These are phyloP conservation scores for Botrytis fabae DNA, from an alignment of 2,329 filamentous ascomycete genomes.

Conservation along the genomic window DNA sequence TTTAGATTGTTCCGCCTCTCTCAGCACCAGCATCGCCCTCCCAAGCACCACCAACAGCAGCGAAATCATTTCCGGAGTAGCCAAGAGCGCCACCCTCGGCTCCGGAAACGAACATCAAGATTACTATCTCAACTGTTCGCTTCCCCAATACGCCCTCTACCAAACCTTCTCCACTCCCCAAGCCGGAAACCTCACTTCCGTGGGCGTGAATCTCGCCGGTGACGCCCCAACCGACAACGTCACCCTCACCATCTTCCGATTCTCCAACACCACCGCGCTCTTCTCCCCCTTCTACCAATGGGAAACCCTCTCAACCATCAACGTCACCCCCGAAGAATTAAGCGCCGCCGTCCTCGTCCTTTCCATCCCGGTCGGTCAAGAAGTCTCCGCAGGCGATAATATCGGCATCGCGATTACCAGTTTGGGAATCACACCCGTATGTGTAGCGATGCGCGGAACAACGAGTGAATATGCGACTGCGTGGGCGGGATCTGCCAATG, in stretches of 20 bases:
- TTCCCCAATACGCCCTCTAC: conserved; percentile 31
- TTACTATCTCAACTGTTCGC: conserved; percentile 27
- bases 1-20: not conserved
- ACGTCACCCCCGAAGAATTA: conserved; percentile 19
- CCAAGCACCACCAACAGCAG: not conserved
- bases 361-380: conserved; percentile 21
- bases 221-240: conserved; percentile 25
- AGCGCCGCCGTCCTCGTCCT: conserved; percentile 25
- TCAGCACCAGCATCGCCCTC: conserved; percentile 14
- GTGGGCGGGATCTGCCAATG: conserved; percentile 5
- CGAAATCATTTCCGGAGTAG: not conserved
- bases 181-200: conserved; percentile 26
- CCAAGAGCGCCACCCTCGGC: conserved; percentile 15
- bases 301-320: conserved; percentile 30
- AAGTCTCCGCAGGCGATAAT: conserved; percentile 28
- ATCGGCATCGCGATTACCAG: conserved; percentile 31
- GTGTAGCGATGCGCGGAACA: conserved; percentile 23
- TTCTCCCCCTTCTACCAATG: conserved; percentile 32
- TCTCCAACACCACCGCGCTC: conserved; percentile 30
- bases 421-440: conserved; percentile 27
- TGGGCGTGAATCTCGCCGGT: conserved; percentile 32
- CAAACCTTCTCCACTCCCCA: conserved; percentile 31
- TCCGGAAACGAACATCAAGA: conserved; percentile 26
- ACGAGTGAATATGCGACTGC: not conserved
- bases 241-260: conserved; percentile 31